phyloP scores from a whole-genome alignment of 2,329 filamentous ascomycete species.

The Fusarium nelsonii region DNA sequence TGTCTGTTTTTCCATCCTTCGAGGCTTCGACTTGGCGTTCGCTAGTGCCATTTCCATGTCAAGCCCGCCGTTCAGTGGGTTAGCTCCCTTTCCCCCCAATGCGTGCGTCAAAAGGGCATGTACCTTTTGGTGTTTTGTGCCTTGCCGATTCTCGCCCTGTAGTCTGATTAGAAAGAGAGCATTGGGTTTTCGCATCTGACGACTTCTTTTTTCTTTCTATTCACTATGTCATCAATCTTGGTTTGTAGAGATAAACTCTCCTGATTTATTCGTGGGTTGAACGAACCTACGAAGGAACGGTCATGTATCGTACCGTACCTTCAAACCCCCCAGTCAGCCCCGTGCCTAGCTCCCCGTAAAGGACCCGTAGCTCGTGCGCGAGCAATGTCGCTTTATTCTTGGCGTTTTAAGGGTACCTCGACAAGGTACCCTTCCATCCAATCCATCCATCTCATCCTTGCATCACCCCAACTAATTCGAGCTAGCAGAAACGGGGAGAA shows the following conservation, averaged over 20 bases:
- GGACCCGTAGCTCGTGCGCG: slow-evolving; percentile 43
- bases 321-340: slow-evolving; percentile 44
- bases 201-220: not conserved
- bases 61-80: slow-evolving; percentile 38
- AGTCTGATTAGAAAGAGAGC: slow-evolving; percentile 1
- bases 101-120: slow-evolving; percentile 6
- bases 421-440: slow-evolving; percentile 42
- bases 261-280: slow-evolving; percentile 18
- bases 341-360: slow-evolving; percentile 44
- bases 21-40: slow-evolving; percentile 44
- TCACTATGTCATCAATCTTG: not conserved
- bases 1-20: slow-evolving; percentile 45
- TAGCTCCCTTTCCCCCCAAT: slow-evolving; percentile 20
- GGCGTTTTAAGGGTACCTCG: slow-evolving; percentile 44
- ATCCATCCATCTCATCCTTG: slow-evolving; percentile 39
- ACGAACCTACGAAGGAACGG: not conserved
- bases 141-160: not conserved
- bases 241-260: slow-evolving; percentile 7
- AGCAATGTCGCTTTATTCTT: slow-evolving; percentile 44
- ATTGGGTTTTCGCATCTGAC: not conserved
- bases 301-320: slow-evolving; percentile 4
- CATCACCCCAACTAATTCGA: slow-evolving; percentile 44
- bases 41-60: slow-evolving; percentile 44
- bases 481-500: slow-evolving; percentile 47
- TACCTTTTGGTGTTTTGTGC: slow-evolving; percentile 2